Base-by-base conservation (phyloP, 73 alveolate genomes). In the Symbiodinium natans region DNA sequence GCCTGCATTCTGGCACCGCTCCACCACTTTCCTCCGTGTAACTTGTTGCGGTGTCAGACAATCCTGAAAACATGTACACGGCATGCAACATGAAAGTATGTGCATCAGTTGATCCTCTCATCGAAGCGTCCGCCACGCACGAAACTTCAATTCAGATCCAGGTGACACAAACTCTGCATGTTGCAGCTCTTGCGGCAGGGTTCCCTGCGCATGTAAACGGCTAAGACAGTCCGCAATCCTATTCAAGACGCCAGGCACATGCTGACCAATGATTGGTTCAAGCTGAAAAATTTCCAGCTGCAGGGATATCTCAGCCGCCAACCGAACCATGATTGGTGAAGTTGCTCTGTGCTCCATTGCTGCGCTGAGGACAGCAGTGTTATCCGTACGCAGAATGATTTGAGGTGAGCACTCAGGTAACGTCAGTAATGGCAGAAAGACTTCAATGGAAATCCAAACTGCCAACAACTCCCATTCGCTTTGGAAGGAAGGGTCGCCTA, bases 381-480 rank as follows among this genome's bases (percentile, higher is more conserved):
- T 87, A 46, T 87, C 94, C 2, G 52, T 84, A 15, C 93, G 27
- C 1, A 56, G n/a, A 29, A 87, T 2, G 31, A 54, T 39, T 34
- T 27, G 85, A 9, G 23, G 11, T 19, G 1, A 19, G 38, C 7
- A n/a, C 27, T 36, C 13, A 31, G n/a, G 42, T 6, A 19, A 25
- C 2, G 1, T 7, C 46, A 48, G 11, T 17, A 25, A 27, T 34
- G n/a, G 21, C 8, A n/a, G 1, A 46, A 87, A 87, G 13, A 40
- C 71, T 9, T 38, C 33, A 40, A 87, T 2, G 5, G 94, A 41
- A 1, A 54, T 41, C 40, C 25, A 59, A 40, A 87, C 59, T 29
- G 85, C 59, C 21, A 87, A 68, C 29, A 87, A n/a, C 31, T 59
- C 94, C 34, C 29, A 87, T 84, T 87, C 94, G 21, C 42, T 59